phyloP scores from a whole-genome alignment of 306 rosid species.

The Vicia sativa region DNA sequence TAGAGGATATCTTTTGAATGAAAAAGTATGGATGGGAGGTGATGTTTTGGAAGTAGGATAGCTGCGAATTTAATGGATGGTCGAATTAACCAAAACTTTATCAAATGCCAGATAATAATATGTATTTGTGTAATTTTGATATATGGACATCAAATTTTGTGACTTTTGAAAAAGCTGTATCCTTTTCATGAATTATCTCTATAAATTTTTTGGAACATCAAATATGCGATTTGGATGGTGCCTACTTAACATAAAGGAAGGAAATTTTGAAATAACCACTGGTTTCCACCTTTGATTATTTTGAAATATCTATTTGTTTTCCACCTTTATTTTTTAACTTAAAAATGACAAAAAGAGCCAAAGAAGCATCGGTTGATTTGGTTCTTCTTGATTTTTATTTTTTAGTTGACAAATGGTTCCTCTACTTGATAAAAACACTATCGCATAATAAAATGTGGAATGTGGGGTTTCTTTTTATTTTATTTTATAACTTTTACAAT shows the following conservation, averaged over 20 bases:
- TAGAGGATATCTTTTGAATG: not conserved
- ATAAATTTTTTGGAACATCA: not conserved
- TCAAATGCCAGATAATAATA: not conserved
- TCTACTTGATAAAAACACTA: not conserved
- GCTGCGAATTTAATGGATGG: not conserved
- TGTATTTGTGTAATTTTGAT: not conserved
- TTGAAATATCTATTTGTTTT: not conserved
- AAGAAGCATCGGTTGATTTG: too few relatives aligned
- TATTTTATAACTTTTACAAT: not conserved
- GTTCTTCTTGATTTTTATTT: too few relatives aligned
- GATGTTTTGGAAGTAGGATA: not conserved
- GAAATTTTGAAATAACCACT: not conserved
- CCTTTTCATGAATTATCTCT: not conserved
- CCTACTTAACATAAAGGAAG: not conserved
- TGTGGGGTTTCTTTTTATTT: too few relatives aligned
- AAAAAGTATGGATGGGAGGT: not conserved
- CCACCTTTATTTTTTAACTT: not conserved
- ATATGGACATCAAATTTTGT: not conserved
- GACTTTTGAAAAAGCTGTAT: slow-evolving; percentile 3
- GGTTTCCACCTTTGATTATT: not conserved
- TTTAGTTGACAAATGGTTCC: too few relatives aligned
- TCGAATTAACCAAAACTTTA: not conserved
- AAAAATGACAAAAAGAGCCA: too few relatives aligned
- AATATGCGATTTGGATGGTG: slow-evolving; percentile 25
- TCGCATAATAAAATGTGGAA: not conserved